Evolutionary conservation across 495 filamentous ascomycete genomes (phyloP).

Genomic region (Penicillium canescens): DNA sequence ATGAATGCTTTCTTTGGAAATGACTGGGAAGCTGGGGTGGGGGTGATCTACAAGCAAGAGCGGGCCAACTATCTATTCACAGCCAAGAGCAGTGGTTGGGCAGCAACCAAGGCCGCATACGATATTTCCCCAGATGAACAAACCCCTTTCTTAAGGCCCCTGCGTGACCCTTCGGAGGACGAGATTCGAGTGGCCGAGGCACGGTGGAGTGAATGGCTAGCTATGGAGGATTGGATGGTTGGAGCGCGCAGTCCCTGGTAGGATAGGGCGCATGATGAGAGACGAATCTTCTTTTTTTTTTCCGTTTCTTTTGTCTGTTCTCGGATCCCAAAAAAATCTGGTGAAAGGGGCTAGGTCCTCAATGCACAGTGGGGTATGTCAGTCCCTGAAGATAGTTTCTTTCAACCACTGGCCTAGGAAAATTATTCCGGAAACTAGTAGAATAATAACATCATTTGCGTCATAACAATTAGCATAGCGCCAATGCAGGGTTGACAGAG

Average conservation of each 20-base stretch:
- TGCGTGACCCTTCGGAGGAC: slow-evolving; percentile 68
- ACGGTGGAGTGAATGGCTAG: slow-evolving; percentile 83
- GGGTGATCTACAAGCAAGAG: slow-evolving; percentile 79
- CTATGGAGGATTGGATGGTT: slow-evolving; percentile 97
- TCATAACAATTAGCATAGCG: neutral
- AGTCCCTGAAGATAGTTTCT: slow-evolving; percentile 13
- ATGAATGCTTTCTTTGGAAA: slow-evolving; percentile 89
- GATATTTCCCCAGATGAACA: slow-evolving; percentile 79
- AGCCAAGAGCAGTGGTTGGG: slow-evolving; percentile 91
- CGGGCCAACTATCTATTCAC: slow-evolving; percentile 91
- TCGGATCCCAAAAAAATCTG: slow-evolving; percentile 1
- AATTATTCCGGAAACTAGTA: neutral
- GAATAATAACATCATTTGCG: neutral
- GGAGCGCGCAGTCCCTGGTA: slow-evolving; percentile 60
- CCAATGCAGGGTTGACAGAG: slow-evolving; percentile 19
- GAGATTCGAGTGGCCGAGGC: slow-evolving; percentile 82
- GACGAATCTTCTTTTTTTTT: slow-evolving; percentile 22
- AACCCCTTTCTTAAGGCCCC: slow-evolving; percentile 78
- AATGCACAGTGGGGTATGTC: slow-evolving; percentile 6
- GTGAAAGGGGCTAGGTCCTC: slow-evolving; percentile 6
- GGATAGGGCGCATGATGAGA: slow-evolving; percentile 19
- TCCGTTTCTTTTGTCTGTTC: slow-evolving; percentile 8
- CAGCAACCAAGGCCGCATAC: slow-evolving; percentile 80
- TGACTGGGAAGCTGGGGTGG: slow-evolving; percentile 76
- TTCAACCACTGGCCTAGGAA: neutral